Evolutionary conservation across 768 basidiomycete genomes (phyloP).

Genomic region (Gyrodon lividus): DNA sequence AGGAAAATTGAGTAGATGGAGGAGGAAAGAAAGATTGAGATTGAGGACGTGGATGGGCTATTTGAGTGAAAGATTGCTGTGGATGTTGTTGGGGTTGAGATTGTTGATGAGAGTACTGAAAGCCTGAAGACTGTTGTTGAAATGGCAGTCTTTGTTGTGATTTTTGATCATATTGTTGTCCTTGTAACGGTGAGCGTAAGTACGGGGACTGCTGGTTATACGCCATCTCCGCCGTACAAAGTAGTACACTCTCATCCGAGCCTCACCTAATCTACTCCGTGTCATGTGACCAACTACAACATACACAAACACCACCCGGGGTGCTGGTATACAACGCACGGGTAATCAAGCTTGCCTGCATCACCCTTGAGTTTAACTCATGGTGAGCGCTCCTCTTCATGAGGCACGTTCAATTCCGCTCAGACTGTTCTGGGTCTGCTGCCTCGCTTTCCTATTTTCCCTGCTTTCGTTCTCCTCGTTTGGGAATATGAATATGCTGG

Average conservation of each 20-base stretch:
- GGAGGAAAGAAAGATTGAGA: slow-evolving; percentile 8
- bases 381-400: slow-evolving; percentile 22
- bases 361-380: slow-evolving; percentile 39
- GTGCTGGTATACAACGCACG: background rate
- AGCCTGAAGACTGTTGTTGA: slow-evolving; percentile 15
- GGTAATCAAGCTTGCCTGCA: background rate
- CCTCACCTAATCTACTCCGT: slow-evolving; percentile 1
- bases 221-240: slow-evolving; percentile 10
- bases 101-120: slow-evolving; percentile 16
- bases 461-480: background rate
- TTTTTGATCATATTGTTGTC: slow-evolving; percentile 6
- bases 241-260: background rate
- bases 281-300: slow-evolving; percentile 20
- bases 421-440: slow-evolving; percentile 46
- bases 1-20: slow-evolving; percentile 9
- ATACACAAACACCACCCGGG: slow-evolving; percentile 22
- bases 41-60: slow-evolving; percentile 13
- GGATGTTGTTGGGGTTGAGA: background rate
- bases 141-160: slow-evolving; percentile 15
- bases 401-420: slow-evolving; percentile 37
- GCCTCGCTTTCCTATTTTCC: slow-evolving; percentile 2
- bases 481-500: too few relatives aligned
- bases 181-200: slow-evolving; percentile 7
- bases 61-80: slow-evolving; percentile 21
- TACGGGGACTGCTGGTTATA: slow-evolving; percentile 23